Percentiles rank a stretch among this genome's conserved stretches.
Evolutionary conservation across 805 yeast genomes (phyloP).

Genomic region (Kazachstania viticola): DNA sequence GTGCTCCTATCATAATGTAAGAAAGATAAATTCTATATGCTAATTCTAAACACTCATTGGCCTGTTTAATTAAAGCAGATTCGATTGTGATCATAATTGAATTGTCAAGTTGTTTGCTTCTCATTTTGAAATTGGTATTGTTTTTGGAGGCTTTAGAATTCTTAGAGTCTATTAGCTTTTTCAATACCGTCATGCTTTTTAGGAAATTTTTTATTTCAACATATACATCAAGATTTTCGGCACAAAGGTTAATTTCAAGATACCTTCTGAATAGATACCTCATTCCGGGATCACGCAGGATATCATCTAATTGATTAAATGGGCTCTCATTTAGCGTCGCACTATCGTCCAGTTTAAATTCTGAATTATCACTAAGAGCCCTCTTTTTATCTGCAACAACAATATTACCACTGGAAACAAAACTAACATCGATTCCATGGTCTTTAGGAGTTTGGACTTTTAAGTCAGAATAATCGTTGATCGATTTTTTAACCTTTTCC

Average conservation of each 20-base stretch:
- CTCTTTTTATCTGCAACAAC: conserved; percentile 9
- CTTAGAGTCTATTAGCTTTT: conserved; percentile 28
- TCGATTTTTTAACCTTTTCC: conserved; percentile 2
- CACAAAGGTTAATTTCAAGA: conserved; percentile 51
- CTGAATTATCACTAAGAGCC: conserved; percentile 1
- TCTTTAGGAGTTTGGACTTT: conserved; percentile 3
- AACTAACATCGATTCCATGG: not conserved
- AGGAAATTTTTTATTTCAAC: conserved; percentile 44
- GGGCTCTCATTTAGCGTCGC: not conserved
- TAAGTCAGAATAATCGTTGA: conserved; percentile 1
- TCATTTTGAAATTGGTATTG: conserved; percentile 1
- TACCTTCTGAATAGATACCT: conserved; percentile 57
- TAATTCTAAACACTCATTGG: conserved; percentile 45
- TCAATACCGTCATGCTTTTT: conserved; percentile 34
- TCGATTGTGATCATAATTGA: conserved; percentile 25
- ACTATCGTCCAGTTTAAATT: not conserved
- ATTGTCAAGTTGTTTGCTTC: conserved; percentile 8
- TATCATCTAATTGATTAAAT: conserved; percentile 24
- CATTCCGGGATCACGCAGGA: conserved; percentile 66
- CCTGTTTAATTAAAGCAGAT: conserved; percentile 32
- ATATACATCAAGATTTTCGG: conserved; percentile 68
- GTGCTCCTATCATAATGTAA: conserved; percentile 54
- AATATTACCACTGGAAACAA: conserved; percentile 3
- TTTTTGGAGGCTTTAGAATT: conserved; percentile 5
- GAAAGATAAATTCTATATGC: conserved; percentile 57